Evolutionary conservation across 305 asterid genomes (phyloP).

Genomic region (Solanum hybrid): DNA sequence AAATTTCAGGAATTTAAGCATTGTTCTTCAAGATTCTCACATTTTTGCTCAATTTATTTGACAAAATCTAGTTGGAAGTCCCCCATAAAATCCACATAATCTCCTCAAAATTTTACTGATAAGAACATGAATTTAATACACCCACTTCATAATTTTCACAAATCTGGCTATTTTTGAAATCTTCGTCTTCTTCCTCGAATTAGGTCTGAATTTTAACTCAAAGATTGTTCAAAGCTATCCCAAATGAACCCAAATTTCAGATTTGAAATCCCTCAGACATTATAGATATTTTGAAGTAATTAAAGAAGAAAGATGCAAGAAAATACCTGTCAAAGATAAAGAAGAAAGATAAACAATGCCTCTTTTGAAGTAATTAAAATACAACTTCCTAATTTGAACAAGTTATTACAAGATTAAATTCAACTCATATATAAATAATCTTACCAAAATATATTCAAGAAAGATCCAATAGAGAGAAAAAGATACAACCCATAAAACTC

Average conservation of each 20-base stretch:
- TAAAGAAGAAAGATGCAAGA: too few species aligned
- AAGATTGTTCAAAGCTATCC: background rate
- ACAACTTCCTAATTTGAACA: background rate
- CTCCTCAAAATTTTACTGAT: too few species aligned
- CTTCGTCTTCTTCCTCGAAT: background rate
- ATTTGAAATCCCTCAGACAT: background rate
- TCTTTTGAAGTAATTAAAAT: too few species aligned
- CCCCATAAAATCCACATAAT: background rate
- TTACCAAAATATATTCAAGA: background rate
- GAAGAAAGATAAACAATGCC: background rate
- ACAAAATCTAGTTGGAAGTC: background rate
- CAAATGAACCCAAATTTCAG: background rate
- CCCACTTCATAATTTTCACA: background rate
- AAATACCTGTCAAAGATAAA: background rate
- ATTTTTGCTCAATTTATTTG: too few species aligned
- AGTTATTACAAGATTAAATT: too few species aligned
- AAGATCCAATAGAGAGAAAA: too few species aligned
- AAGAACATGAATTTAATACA: too few species aligned
- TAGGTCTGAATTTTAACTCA: too few species aligned
- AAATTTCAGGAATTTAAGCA: background rate
- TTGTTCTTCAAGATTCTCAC: background rate
- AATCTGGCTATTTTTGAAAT: background rate
- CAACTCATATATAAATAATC: background rate
- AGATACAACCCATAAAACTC: background rate
- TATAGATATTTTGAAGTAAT: background rate